Evolutionary conservation across 306 rosid genomes (phyloP).

Genomic region (Gillenia trifoliata): DNA sequence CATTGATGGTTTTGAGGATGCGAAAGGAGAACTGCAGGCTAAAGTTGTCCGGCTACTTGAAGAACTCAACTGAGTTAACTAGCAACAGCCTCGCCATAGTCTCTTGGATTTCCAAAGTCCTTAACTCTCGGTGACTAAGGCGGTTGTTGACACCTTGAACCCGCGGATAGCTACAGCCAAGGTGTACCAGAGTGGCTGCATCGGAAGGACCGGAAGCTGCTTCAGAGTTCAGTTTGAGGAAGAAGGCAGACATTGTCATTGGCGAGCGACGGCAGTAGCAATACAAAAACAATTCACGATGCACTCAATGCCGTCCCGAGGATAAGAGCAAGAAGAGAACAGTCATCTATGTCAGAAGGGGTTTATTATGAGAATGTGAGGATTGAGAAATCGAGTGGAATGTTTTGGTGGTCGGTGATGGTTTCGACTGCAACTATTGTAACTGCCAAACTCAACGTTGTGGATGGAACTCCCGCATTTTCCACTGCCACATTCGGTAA

Average conservation of each 20-base stretch:
- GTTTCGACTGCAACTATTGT: constrained; percentile 54
- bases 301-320: constrained; percentile 58
- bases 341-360: constrained; percentile 64
- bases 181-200: constrained; percentile 34
- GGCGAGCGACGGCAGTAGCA: constrained; percentile 50
- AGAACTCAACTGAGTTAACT: constrained; percentile 54
- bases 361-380: constrained; percentile 53
- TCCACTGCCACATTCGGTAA: constrained; percentile 75
- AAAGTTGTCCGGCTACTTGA: constrained; percentile 27
- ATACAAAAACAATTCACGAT: constrained; percentile 40
- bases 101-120: constrained; percentile 37
- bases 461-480: constrained; percentile 83
- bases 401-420: constrained; percentile 75
- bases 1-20: constrained; percentile 49
- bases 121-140: constrained; percentile 29
- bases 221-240: constrained; percentile 24
- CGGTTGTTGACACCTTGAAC: constrained; percentile 22
- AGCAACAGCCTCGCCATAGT: constrained; percentile 80
- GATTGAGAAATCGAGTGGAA: constrained; percentile 69
- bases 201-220: constrained; percentile 20
- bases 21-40: constrained; percentile 14
- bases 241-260: constrained; percentile 39
- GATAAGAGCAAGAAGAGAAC: constrained; percentile 48
- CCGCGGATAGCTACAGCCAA: neutral
- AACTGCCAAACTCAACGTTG: constrained; percentile 44